A percentile compares a stretch with the other conserved stretches of the same genome.
Conservation (phyloP, 495 filamentous ascomycete species). For the Sporormia fimetaria region DNA sequence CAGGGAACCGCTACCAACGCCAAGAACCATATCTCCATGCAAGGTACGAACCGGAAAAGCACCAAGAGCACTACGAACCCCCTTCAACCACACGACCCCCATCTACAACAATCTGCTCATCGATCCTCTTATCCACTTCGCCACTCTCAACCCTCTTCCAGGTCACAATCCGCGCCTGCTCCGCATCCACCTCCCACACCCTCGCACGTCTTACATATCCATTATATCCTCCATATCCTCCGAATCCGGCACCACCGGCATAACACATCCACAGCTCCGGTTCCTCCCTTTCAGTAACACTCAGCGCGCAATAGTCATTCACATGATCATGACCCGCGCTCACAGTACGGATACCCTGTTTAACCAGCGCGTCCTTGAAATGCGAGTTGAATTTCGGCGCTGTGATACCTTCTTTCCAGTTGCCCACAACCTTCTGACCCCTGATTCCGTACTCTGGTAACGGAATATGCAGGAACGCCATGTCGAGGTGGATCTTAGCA, state of each 20-base stretch:
- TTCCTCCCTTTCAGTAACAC: slow-evolving; percentile 36
- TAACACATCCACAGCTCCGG: slow-evolving; percentile 98
- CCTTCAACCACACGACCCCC: slow-evolving; percentile 56
- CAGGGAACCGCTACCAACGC: too few species aligned
- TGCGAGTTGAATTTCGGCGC: slow-evolving; percentile 80
- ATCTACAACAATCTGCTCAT: slow-evolving; percentile 82
- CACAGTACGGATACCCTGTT: slow-evolving; percentile 73
- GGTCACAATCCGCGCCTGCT: slow-evolving; percentile 71
- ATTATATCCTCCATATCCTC: slow-evolving; percentile 84
- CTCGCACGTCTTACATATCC: slow-evolving; percentile 74
- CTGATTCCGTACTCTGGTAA: slow-evolving; percentile 67
- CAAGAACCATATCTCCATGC: too few species aligned
- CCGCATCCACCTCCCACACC: slow-evolving; percentile 87
- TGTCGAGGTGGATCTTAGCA: slow-evolving; percentile 82
- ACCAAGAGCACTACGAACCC: too few species aligned
- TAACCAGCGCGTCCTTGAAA: slow-evolving; percentile 75
- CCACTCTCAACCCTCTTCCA: slow-evolving; percentile 89
- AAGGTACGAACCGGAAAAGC: too few species aligned
- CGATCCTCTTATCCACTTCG: slow-evolving; percentile 55
- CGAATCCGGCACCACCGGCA: slow-evolving; percentile 77
- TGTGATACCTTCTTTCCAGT: slow-evolving; percentile 59
- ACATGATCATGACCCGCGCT: slow-evolving; percentile 93
- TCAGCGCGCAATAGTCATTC: slow-evolving; percentile 86
- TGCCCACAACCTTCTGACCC: slow-evolving; percentile 36
- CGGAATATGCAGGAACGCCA: slow-evolving; percentile 96